Conservation (phyloP, 768 basidiomycete species). For the Trametes sanguinea region DNA sequence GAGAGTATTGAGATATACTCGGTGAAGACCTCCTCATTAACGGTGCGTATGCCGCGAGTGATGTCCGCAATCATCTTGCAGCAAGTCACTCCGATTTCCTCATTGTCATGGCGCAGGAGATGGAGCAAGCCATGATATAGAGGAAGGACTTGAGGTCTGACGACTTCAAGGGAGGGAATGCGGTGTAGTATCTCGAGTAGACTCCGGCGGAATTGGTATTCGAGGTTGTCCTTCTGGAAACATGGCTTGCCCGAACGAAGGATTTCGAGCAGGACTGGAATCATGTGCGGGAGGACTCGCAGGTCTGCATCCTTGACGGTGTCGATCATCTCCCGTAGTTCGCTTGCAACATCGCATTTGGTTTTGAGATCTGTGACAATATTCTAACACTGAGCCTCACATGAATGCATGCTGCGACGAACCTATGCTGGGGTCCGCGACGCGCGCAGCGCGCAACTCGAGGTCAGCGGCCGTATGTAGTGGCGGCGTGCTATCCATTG, state of each 20-base stretch:
- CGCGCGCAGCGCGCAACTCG: conserved; percentile 68
- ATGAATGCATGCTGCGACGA: conserved; percentile 20
- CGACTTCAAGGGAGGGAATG: conserved; percentile 77
- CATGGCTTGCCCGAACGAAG: conserved; percentile 69
- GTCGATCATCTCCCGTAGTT: conserved; percentile 82
- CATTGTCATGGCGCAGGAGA: conserved; percentile 86
- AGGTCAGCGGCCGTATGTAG: conserved; percentile 57
- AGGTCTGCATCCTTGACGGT: conserved; percentile 73
- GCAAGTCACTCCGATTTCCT: conserved; percentile 88
- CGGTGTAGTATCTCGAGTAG: conserved; percentile 90
- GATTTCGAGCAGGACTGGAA: conserved; percentile 72
- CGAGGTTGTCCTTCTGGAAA: conserved; percentile 63
- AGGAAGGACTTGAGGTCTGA: conserved; percentile 63
- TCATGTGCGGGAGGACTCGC: conserved; percentile 69
- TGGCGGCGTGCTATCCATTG: conserved; percentile 48
- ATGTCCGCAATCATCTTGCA: conserved; percentile 94
- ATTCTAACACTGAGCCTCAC: not conserved
- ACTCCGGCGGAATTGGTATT: conserved; percentile 83
- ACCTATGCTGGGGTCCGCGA: conserved; percentile 79
- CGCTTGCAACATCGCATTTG: conserved; percentile 69
- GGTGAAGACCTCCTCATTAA: conserved; percentile 71
- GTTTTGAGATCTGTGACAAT: conserved; percentile 60
- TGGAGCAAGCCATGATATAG: conserved; percentile 84
- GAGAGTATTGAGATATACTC: conserved; percentile 83
- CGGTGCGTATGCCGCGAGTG: conserved; percentile 70